phyloP scores from a whole-genome alignment of 495 filamentous ascomycete genomes.

The Talaromyces adpressus region DNA sequence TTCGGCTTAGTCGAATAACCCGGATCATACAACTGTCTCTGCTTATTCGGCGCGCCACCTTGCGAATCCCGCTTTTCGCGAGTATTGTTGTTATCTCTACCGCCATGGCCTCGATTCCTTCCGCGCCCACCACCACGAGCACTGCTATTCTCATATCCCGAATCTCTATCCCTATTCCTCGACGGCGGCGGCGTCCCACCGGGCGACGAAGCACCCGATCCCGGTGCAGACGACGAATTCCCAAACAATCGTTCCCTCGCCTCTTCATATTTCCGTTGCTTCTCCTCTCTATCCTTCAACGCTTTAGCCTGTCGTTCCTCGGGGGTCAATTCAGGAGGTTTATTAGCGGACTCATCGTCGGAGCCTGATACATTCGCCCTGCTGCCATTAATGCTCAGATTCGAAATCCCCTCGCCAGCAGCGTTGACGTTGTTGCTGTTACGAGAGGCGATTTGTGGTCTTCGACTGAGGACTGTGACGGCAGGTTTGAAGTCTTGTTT shows the following conservation, averaged over 20 bases:
- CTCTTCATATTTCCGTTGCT: slow-evolving; percentile 82
- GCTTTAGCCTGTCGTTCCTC: slow-evolving; percentile 70
- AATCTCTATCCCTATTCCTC: slow-evolving; percentile 31
- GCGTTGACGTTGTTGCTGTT: slow-evolving; percentile 36
- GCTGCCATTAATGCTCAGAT: slow-evolving; percentile 43
- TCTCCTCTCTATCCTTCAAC: slow-evolving; percentile 73
- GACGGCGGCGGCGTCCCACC: slow-evolving; percentile 58
- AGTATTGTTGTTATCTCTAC: slow-evolving; percentile 15
- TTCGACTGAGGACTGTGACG: slow-evolving; percentile 77
- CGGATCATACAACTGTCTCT: slow-evolving; percentile 67
- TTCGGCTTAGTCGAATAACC: slow-evolving; percentile 56
- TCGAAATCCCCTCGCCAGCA: slow-evolving; percentile 50
- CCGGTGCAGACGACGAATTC: slow-evolving; percentile 38
- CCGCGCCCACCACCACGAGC: slow-evolving; percentile 24
- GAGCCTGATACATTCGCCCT: slow-evolving; percentile 52
- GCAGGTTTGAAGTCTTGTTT: slow-evolving; percentile 77
- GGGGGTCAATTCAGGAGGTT: slow-evolving; percentile 48
- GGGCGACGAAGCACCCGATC: slow-evolving; percentile 47
- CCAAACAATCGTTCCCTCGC: slow-evolving; percentile 80
- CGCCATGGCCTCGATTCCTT: slow-evolving; percentile 28
- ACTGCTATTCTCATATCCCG: slow-evolving; percentile 8
- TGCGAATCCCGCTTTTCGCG: slow-evolving; percentile 44
- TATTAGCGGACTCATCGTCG: slow-evolving; percentile 55
- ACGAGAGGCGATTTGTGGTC: slow-evolving; percentile 44
- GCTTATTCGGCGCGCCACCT: slow-evolving; percentile 31